These are phyloP conservation scores for Mycena rosella DNA, from an alignment of 768 basidiomycete species.

Conservation along the genomic window DNA sequence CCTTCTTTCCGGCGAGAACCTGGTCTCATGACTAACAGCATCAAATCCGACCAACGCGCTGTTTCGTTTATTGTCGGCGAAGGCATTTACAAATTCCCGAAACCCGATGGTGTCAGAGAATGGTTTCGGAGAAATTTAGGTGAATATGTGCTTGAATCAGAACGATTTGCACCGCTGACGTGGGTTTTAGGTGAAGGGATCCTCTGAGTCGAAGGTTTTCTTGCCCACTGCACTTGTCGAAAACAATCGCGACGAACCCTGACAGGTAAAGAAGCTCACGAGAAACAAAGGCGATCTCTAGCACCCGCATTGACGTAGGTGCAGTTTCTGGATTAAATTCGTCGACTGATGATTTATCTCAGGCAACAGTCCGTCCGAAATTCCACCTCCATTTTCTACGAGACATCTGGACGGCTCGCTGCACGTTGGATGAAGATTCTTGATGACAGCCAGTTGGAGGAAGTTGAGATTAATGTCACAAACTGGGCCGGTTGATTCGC, in stretches of 20 bases:
- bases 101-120: constrained; percentile 71
- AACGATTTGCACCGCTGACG: background rate
- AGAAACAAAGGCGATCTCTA: constrained; percentile 63
- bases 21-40: constrained; percentile 52
- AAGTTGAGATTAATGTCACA: constrained; percentile 66
- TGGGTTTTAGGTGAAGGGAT: constrained; percentile 62
- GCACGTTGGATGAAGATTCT: constrained; percentile 62
- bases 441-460: constrained; percentile 53
- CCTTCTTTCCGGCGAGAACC: constrained; percentile 1
- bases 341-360: constrained; percentile 7
- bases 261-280: constrained; percentile 68
- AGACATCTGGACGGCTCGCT: constrained; percentile 66
- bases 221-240: constrained; percentile 4
- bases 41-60: constrained; percentile 66
- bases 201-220: constrained; percentile 71
- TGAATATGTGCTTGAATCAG: background rate
- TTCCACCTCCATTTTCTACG: constrained; percentile 64
- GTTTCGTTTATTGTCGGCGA: constrained; percentile 68
- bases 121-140: constrained; percentile 73
- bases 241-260: background rate
- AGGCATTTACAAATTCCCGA: constrained; percentile 71
- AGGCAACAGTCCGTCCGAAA: constrained; percentile 68
- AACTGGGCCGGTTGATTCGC: constrained; percentile 73
- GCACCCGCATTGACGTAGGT: constrained; percentile 70
- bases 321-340: constrained; percentile 8